Conservation (phyloP, 2,329 filamentous ascomycete species). For the Trematosphaeria pertusa region DNA sequence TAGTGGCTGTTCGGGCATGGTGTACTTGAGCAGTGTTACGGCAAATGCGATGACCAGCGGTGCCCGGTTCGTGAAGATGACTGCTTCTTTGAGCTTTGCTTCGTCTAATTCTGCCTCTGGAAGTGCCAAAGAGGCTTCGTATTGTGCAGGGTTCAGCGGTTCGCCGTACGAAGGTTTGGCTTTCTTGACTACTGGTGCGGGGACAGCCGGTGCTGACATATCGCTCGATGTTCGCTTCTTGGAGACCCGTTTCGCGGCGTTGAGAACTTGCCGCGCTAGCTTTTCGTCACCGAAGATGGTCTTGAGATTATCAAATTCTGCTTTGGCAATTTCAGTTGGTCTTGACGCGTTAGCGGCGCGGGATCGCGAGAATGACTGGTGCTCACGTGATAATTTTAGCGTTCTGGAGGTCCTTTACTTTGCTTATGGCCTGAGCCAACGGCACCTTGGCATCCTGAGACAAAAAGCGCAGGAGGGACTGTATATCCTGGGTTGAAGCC, state of each 20-base stretch:
- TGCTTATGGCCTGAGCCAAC: conserved; percentile 61
- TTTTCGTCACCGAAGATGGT: conserved; percentile 60
- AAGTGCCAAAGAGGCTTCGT: conserved; percentile 68
- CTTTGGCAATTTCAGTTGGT: conserved; percentile 57
- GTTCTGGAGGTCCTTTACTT: conserved; percentile 61
- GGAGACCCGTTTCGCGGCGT: conserved; percentile 62
- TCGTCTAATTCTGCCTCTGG: conserved; percentile 64
- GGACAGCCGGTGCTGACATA: conserved; percentile 18
- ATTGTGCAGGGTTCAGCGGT: conserved; percentile 57
- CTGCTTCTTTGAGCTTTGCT: conserved; percentile 63
- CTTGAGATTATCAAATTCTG: conserved; percentile 53
- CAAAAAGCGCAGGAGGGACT: conserved; percentile 63
- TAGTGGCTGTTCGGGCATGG: conserved; percentile 83
- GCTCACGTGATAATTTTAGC: conserved; percentile 60
- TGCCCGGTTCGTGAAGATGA: conserved; percentile 77
- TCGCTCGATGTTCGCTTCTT: conserved; percentile 61
- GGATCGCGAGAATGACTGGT: conserved; percentile 23
- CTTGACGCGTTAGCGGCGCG: conserved; percentile 33
- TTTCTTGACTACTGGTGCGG: conserved; percentile 47
- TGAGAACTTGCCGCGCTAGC: conserved; percentile 62
- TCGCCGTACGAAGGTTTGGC: conserved; percentile 37
- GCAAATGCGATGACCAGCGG: conserved; percentile 84
- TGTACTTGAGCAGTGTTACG: conserved; percentile 74
- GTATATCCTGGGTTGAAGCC: conserved; percentile 48
- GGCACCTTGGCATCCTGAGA: conserved; percentile 65